These are phyloP conservation scores for Geosmithia putterillii DNA, from an alignment of 2,329 filamentous ascomycete species.

Conservation along the genomic window DNA sequence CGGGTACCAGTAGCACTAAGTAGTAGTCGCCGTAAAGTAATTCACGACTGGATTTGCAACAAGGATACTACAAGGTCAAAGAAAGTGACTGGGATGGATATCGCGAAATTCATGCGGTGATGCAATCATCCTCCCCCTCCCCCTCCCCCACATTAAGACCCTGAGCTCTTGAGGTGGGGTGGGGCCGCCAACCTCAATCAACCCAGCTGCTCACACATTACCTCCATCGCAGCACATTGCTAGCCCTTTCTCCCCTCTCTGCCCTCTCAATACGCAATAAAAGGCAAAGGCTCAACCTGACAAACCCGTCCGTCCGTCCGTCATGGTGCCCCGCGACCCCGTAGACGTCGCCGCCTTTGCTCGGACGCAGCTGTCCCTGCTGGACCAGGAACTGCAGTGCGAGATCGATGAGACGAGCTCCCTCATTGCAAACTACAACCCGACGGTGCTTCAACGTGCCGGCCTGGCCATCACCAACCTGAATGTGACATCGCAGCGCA, in stretches of 20 bases:
- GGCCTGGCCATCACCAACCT: slow-evolving; percentile 75
- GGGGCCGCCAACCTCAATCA: not conserved
- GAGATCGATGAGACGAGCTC: slow-evolving; percentile 59
- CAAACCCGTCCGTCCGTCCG: not conserved
- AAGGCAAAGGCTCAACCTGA: too few relatives aligned
- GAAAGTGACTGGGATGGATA: not conserved
- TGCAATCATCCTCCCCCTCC: not conserved
- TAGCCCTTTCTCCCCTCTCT: too few relatives aligned
- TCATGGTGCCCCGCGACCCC: slow-evolving; percentile 26
- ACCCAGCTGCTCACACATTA: not conserved
- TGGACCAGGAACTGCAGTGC: slow-evolving; percentile 58
- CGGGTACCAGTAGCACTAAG: not conserved
- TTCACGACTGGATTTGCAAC: too few relatives aligned
- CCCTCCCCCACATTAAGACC: not conserved
- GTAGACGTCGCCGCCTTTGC: slow-evolving; percentile 59
- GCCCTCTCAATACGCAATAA: too few relatives aligned
- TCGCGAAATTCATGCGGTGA: not conserved
- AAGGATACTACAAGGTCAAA: too few relatives aligned
- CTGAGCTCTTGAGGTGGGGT: not conserved
- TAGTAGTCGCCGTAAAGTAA: too few relatives aligned
- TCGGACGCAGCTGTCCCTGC: slow-evolving; percentile 54
- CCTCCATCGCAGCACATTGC: not conserved
- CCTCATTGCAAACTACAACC: slow-evolving; percentile 56
- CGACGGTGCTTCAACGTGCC: slow-evolving; percentile 57
- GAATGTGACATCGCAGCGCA: slow-evolving; percentile 61